phyloP scores from a whole-genome alignment of 148 eudicot genomes.

The Beta vulgaris region DNA sequence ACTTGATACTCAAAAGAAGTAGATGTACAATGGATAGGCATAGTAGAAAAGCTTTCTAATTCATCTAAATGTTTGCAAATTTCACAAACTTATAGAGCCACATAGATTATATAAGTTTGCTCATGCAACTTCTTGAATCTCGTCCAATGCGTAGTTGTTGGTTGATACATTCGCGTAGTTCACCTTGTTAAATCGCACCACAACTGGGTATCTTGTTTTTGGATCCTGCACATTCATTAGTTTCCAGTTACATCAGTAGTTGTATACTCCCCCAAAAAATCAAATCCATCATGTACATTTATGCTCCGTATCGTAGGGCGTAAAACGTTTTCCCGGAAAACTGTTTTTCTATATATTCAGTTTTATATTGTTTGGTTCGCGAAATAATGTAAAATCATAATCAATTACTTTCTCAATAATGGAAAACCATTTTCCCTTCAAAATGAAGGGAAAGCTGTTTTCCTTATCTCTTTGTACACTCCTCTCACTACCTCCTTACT shows the following conservation, averaged over 20 bases:
- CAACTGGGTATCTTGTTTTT: conserved; percentile 82
- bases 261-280: background rate
- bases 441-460: too few species aligned
- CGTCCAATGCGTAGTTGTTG: conserved; percentile 96
- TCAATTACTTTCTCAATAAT: too few species aligned
- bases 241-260: background rate
- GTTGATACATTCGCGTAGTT: conserved; percentile 90
- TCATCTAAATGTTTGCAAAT: conserved; percentile 26
- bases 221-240: conserved; percentile 55
- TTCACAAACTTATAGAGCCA: conserved; percentile 14
- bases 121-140: conserved; percentile 69
- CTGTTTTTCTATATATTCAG: too few species aligned
- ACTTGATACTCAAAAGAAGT: conserved; percentile 21
- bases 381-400: too few species aligned
- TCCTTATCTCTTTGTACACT: too few species aligned
- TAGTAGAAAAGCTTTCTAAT: conserved; percentile 20
- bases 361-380: too few species aligned
- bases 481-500: too few species aligned
- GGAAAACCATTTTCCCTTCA: too few species aligned
- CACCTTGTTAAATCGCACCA: conserved; percentile 93
- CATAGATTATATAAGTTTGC: conserved; percentile 14
- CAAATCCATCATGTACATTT: too few species aligned
- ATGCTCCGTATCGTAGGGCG: too few species aligned
- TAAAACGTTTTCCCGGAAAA: too few species aligned
- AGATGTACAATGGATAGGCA: conserved; percentile 31